Conservation (phyloP, 306 rosid species). For the Vigna hirtella region DNA sequence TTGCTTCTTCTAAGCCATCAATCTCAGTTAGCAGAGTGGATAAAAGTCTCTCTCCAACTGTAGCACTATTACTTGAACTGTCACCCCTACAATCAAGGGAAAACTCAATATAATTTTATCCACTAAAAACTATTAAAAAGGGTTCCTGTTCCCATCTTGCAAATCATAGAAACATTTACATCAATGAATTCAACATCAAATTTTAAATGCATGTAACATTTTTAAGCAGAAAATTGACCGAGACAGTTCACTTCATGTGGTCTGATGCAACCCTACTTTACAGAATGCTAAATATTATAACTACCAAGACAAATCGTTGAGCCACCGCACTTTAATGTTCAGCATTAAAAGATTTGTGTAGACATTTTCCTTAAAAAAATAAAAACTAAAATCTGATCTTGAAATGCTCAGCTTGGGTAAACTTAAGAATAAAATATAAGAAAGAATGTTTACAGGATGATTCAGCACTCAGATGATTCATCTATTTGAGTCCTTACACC, state of each 20-base stretch:
- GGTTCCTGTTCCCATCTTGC: background rate
- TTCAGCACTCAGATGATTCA: too few species aligned
- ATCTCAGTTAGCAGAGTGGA: constrained; percentile 92
- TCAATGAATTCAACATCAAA: background rate
- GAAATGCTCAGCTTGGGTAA: too few species aligned
- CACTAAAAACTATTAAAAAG: constrained; percentile 16
- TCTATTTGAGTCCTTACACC: too few species aligned
- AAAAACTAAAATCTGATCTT: too few species aligned
- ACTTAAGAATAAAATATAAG: too few species aligned
- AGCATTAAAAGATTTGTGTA: too few species aligned
- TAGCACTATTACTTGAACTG: constrained; percentile 66
- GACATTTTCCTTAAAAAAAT: too few species aligned
- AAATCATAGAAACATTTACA: background rate
- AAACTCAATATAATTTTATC: constrained; percentile 27
- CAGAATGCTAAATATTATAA: background rate
- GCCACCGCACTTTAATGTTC: background rate
- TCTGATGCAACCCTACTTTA: constrained; percentile 15
- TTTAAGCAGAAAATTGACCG: constrained; percentile 3
- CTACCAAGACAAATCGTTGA: background rate
- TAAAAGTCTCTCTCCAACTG: constrained; percentile 89
- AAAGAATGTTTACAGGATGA: too few species aligned
- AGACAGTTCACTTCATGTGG: constrained; percentile 4
- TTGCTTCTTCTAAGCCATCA: constrained; percentile 96
- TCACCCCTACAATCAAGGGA: constrained; percentile 69
- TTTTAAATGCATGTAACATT: constrained; percentile 18